Evolutionary conservation across 2,329 filamentous ascomycete genomes (phyloP), one percentile per base, ranked within the genome.

Genomic region (Plectosphaerella plurivora): DNA sequence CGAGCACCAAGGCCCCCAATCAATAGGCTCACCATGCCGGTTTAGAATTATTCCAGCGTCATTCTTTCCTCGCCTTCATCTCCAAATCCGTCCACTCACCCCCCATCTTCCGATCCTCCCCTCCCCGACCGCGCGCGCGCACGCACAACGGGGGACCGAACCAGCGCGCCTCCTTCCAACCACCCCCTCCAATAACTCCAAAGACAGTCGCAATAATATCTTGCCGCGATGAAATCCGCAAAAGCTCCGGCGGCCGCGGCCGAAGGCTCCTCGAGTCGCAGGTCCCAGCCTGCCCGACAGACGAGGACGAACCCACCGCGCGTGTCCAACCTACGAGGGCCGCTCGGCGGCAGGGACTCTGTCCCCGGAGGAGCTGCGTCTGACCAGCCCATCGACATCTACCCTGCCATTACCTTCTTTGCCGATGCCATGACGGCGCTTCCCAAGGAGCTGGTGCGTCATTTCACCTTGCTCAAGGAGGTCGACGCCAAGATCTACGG

Each of bases 401-500:
- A 84, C 60, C 84, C 83, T 45, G 84, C 79, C 51, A 79, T 86
- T 58, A 85, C 81, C 11, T 82, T 86, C 71, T 97, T 99, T 68
- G 89, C 93, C 57, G 92, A 97, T 69, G 87, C 91, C 57, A 91
- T 97, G 65, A 87, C 91, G 49, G 92, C 93, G 39, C 82, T 99
- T 24, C 94, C 94, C 5, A 92, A 92, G 68, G 94, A 99, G 73
- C 89, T 97, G 49, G 91, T 96, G 61, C 87, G 91, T 65, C 93
- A 99, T 70, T 96, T 96, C 62, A 97, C 93, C 35, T 81, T 97
- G 52, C 79, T 99, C 60, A 97, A 97, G 69, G 94, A 99, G 73
- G 94, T 97, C 47, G 94, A 99, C 74, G 93, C 93, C 57, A 99
- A 99, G 73, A 89, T 96, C 58, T 94, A 92, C 71, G 86, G 85